phyloP scores from a whole-genome alignment of 495 filamentous ascomycete genomes.

The Podospora comata region DNA sequence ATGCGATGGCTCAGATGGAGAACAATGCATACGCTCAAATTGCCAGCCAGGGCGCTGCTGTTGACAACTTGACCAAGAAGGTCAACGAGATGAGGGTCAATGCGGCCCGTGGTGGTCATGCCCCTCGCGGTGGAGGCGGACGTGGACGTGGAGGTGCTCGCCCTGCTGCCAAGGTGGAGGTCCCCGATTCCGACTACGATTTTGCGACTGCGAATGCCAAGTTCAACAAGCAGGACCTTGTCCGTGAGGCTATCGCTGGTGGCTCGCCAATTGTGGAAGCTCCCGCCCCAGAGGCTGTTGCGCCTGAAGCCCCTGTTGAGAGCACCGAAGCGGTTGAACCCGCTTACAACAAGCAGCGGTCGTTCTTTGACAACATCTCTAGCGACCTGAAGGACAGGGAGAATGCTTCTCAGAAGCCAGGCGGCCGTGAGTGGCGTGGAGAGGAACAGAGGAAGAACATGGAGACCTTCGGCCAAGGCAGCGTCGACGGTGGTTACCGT shows the following conservation, averaged over 20 bases:
- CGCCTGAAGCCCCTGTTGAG: constrained; percentile 34
- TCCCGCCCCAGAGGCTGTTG: constrained; percentile 35
- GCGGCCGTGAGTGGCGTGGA: constrained; percentile 86
- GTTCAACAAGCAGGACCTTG: constrained; percentile 95
- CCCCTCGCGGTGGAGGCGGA: constrained; percentile 48
- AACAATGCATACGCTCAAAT: constrained; percentile 48
- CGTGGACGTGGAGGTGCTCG: constrained; percentile 50
- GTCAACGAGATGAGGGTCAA: constrained; percentile 84
- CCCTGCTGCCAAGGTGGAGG: constrained; percentile 68
- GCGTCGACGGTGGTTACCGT: constrained; percentile 80
- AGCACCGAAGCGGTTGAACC: constrained; percentile 36
- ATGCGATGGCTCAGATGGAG: constrained; percentile 74
- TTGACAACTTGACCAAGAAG: constrained; percentile 79
- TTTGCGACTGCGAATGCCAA: constrained; percentile 91
- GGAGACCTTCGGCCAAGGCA: constrained; percentile 98
- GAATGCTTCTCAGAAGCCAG: constrained; percentile 56
- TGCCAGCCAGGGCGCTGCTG: constrained; percentile 44
- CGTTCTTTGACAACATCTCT: constrained; percentile 97
- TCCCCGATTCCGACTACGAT: constrained; percentile 87
- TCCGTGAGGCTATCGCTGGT: constrained; percentile 85
- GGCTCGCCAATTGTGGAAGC: constrained; percentile 65
- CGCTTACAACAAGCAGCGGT: constrained; percentile 77
- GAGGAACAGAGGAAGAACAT: constrained; percentile 95
- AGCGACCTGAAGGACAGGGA: constrained; percentile 92
- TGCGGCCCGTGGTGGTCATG: constrained; percentile 43